Conservation (phyloP, 768 basidiomycete species). For the Mycena polygramma region DNA sequence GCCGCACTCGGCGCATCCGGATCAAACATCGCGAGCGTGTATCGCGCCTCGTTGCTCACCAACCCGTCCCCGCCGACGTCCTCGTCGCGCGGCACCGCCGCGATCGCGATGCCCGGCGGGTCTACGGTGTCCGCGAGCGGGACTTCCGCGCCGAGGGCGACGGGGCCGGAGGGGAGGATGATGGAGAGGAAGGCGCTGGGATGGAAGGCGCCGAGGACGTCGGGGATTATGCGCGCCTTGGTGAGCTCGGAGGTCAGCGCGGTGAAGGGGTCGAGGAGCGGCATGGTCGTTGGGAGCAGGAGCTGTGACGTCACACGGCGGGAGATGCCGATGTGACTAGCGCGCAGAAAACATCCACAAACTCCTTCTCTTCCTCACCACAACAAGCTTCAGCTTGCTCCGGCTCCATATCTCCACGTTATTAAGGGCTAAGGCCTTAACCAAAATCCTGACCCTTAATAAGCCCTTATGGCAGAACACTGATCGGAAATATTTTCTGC, state of each 20-base stretch:
- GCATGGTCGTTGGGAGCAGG: conserved; percentile 18
- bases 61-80: conserved; percentile 15
- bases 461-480: too few species aligned
- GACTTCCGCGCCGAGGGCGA: conserved; percentile 23
- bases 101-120: conserved; percentile 14
- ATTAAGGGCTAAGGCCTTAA: too few species aligned
- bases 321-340: not conserved
- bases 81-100: conserved; percentile 16
- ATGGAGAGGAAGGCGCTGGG: conserved; percentile 46
- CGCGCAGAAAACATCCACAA: too few species aligned
- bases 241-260: conserved; percentile 36
- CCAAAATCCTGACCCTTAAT: too few species aligned
- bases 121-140: conserved; percentile 18
- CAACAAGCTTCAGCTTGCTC: too few species aligned
- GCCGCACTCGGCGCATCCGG: conserved; percentile 53
- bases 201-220: conserved; percentile 46
- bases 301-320: not conserved
- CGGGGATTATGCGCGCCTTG: conserved; percentile 44
- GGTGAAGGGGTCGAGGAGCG: conserved; percentile 43
- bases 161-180: conserved; percentile 31
- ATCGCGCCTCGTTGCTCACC: conserved; percentile 38
- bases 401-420: too few species aligned
- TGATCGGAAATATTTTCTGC: too few species aligned
- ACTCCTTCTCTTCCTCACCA: too few species aligned
- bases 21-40: conserved; percentile 55